Base-by-base conservation (phyloP, 1,284 basidiomycete genomes). In the Microstroma glucosiphilum region DNA sequence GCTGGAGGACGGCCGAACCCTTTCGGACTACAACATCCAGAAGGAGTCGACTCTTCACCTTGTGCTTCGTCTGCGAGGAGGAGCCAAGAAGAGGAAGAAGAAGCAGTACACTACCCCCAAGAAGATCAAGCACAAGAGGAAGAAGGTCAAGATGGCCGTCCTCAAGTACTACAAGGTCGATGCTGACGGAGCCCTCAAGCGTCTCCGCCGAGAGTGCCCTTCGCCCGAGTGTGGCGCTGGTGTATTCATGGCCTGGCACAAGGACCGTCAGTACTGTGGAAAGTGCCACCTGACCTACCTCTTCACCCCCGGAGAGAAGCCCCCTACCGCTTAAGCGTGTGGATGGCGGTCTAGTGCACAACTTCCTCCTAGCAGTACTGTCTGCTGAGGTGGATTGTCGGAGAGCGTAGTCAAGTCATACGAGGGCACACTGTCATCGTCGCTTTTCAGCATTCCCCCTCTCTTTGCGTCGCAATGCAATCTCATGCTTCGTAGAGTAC, bases 51-150 rank as follows among this genome's bases (percentile, higher is more conserved):
- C 75, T n/a, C 68, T 77, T n/a, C 75, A 77, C 61, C 61, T 77
- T 7, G 75, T 77, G 6, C 65, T 75, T 21, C 75, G 76, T 79
- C 89, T 94, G 58, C 91, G 91, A 83, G 91, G 91, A 85, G 92
- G 91, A 86, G 91, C 88, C 73, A 94, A 94, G 90, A 97, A 97
- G 88, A 88, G 94, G 82, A 98, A 98, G 88, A 98, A 97, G 87
- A 97, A 97, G 88, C 92, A 91, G 63, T 96, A 96, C 90, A 92
- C 92, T 73, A 85, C 84, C 81, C 94, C 94, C 83, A 98, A 98
- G 88, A 97, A 97, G 86, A 88, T 96, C 86, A 97, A 97, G 88
- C 93, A 97, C 86, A 96, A 97, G 88, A 89, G 89, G 82, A 94
- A 94, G 86, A 96, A 96, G 86, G 92, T 96, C 85, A 98, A 94